Conservation (phyloP, 2,329 filamentous ascomycete genomes). For the Fusarium buharicum region DNA sequence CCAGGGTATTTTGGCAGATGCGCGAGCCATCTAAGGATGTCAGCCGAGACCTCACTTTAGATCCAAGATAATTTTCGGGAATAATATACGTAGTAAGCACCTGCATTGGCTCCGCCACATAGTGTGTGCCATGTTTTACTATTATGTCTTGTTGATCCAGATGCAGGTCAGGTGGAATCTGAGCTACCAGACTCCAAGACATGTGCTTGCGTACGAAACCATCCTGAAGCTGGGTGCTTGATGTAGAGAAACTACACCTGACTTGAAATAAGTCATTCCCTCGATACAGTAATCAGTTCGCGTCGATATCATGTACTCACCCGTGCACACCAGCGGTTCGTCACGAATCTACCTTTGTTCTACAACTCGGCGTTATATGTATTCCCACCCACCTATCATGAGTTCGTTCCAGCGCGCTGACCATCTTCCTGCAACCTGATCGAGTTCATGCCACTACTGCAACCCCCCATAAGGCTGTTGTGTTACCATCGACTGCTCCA, state of each 20-base stretch:
- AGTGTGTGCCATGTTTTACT: neutral
- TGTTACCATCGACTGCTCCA: constrained; percentile 24
- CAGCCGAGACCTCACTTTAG: neutral
- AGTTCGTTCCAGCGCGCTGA: constrained; percentile 25
- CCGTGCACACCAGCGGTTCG: neutral
- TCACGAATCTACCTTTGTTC: neutral
- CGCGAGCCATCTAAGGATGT: constrained; percentile 22
- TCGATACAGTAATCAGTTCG: neutral
- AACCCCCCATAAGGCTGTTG: constrained; percentile 26
- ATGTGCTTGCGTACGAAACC: neutral
- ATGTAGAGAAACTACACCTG: neutral
- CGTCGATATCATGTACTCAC: neutral
- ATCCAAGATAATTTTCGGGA: neutral
- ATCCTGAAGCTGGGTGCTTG: neutral
- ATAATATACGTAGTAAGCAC: neutral
- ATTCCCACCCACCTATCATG: constrained; percentile 10
- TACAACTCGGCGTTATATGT: neutral
- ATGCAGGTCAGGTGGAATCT: neutral
- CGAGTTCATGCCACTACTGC: constrained; percentile 25
- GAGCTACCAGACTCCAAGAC: neutral
- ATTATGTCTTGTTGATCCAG: neutral
- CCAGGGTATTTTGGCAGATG: constrained; percentile 13
- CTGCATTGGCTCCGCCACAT: neutral
- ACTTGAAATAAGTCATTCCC: neutral
- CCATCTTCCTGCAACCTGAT: constrained; percentile 26